Base-by-base conservation (phyloP, 768 basidiomycete species). In the Hygrophorus pudorinus region DNA sequence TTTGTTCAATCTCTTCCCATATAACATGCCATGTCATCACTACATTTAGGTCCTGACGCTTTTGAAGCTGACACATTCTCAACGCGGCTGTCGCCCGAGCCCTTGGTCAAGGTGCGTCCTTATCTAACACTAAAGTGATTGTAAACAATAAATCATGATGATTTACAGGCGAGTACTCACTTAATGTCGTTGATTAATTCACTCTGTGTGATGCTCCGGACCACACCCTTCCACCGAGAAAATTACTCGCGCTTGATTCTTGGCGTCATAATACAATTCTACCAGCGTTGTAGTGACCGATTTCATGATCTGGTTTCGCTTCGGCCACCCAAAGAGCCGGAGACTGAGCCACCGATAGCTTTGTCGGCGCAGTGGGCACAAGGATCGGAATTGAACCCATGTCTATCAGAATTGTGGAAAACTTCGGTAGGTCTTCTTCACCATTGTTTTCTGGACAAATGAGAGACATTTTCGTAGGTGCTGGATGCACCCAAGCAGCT, bases 171-270 rank as follows among this genome's bases (percentile, higher is more conserved):
- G 16, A 79, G 77, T 55, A 86, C 82, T 3, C 79, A 89, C 51
- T 67, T 96, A 17, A 84, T 92, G 71, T 83, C 88, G 1, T 65
- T 98, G 35, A 84, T 94, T 55, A 93, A 93, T 54, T 93, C 88
- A 1, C 67, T 98, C 4, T 94, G 91, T 54, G 73, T 78, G 6
- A 94, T 97, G 90, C 76, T 96, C 14, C 75, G 80, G 45, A 82
- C 79, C 4, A 91, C 88, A 13, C 92, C 93, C 0, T 98, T 98
- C 65, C 94, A 97, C 56, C 75, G 83, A 48, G 94, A 98, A 61
- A 92, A 83, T 57, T 96, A 97, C 59, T 82, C 89, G 13, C 78
- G 90, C n/a, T 69, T 98, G 24, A 93, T 98, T 46, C 75, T 98
- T 27, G 82, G 85, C 12, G 85, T 98, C 43, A 85, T 97, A 46